Evolutionary conservation across 805 yeast genomes (phyloP).

Genomic region (Zygosaccharomyces bisporus): DNA sequence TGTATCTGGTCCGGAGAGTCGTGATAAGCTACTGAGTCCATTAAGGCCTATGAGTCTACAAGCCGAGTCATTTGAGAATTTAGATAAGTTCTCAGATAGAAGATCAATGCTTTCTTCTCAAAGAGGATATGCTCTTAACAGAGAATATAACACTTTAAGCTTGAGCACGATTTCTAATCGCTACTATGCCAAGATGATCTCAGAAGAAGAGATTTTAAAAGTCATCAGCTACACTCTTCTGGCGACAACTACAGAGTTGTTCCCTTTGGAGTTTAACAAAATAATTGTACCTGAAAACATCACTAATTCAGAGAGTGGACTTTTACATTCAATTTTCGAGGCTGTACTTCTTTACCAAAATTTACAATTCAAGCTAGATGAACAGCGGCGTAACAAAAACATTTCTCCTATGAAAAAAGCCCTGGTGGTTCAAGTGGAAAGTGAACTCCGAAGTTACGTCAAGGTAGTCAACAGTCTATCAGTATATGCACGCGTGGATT

Average conservation of each 20-base stretch:
- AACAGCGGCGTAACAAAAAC: constrained; percentile 22
- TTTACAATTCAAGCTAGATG: constrained; percentile 37
- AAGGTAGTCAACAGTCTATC: constrained; percentile 43
- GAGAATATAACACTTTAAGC: constrained; percentile 13
- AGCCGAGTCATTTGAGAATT: constrained; percentile 41
- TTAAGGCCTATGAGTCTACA: constrained; percentile 26
- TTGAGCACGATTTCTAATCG: constrained; percentile 25
- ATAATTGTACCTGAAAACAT: constrained; percentile 49
- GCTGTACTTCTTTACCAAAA: constrained; percentile 63
- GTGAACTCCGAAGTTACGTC: constrained; percentile 43
- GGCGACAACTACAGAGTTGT: constrained; percentile 59
- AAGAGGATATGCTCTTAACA: constrained; percentile 13
- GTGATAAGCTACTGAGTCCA: constrained; percentile 20
- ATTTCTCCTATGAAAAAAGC: constrained; percentile 61
- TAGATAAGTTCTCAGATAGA: constrained; percentile 39
- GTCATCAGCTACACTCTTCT: constrained; percentile 51
- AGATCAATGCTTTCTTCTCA: constrained; percentile 36
- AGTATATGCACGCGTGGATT: constrained; percentile 34
- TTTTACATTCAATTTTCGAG: constrained; percentile 58
- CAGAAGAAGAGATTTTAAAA: constrained; percentile 43
- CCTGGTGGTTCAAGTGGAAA: constrained; percentile 46
- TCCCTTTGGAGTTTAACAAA: constrained; percentile 41
- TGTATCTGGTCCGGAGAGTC: constrained; percentile 12
- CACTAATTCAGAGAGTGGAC: constrained; percentile 53
- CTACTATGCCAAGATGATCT: constrained; percentile 36